These are phyloP conservation scores for Agaricales sp. DNA, from an alignment of 1,284 basidiomycete genomes.

Conservation along the genomic window DNA sequence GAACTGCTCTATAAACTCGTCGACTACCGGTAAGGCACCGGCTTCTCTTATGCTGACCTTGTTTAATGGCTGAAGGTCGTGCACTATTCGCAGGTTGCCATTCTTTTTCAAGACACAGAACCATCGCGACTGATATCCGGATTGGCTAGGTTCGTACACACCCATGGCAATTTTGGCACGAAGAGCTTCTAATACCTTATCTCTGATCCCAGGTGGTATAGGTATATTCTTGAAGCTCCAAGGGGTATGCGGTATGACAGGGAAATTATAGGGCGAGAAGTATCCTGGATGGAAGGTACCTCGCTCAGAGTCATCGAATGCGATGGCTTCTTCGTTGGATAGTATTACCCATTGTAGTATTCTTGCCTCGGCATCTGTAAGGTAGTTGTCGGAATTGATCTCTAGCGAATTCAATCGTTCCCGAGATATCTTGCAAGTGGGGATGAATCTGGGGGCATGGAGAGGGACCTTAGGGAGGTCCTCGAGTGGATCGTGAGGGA, in stretches of 20 bases:
- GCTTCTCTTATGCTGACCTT: constrained; percentile 14
- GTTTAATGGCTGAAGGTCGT: constrained; percentile 19
- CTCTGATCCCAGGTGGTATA: constrained; percentile 7
- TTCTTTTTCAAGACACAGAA: constrained; percentile 15
- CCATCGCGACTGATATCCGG: constrained; percentile 10
- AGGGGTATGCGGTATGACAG: constrained; percentile 7
- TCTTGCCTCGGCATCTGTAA: no score
- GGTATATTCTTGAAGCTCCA: constrained; percentile 9
- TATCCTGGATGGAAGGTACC: constrained; percentile 9
- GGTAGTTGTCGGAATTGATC: no score
- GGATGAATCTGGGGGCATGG: no score
- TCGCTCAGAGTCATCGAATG: constrained; percentile 7
- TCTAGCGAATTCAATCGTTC: no score
- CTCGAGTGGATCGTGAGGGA: no score
- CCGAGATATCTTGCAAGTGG: no score
- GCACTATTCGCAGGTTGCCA: constrained; percentile 14
- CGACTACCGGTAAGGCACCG: background rate
- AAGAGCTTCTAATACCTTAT: constrained; percentile 8
- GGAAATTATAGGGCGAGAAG: no score
- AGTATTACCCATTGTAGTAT: no score
- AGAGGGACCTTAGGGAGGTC: no score
- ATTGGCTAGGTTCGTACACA: no score
- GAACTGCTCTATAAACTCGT: background rate
- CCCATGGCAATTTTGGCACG: constrained; percentile 7
- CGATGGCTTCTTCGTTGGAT: constrained; percentile 6